Base-by-base conservation (phyloP, 2,329 filamentous ascomycete genomes). In the Fusarium mangiferae region DNA sequence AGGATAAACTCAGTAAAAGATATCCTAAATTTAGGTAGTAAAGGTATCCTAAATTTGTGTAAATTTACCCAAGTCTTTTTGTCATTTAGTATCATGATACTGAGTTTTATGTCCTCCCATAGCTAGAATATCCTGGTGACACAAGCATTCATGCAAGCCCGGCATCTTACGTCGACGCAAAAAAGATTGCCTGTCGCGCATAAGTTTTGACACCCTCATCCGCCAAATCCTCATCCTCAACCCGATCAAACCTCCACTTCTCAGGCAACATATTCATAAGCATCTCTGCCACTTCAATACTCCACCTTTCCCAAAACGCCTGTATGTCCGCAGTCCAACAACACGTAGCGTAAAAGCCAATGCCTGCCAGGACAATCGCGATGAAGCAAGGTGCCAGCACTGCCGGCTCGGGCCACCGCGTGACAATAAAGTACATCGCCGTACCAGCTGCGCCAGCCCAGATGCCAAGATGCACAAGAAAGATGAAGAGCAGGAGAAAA, bases 181-280 rank as follows among this genome's bases (percentile, higher is more conserved):
- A 68, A 3, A 68, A 68, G 0, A 68, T 68, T 7, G 42, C 56
- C 22, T 69, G 66, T 3, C 66, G 84, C 0, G 88, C 89, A 2
- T 66, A 70, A 33, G 71, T 71, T 26, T 54, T 56, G 6, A 73
- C 60, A 0, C 70, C 70, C 41, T 73, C 70, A 15, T 55, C 52
- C 38, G 48, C 66, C 39, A 73, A 33, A 30, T 73, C 70, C 35
- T 73, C 70, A 26, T 74, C 70, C 35, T 74, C 70, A 11, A 74
- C 70, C 22, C 38, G 33, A 26, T 73, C 70, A 42, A 58, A 41
- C 18, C 10, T 39, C 66, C 70, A 73, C 6, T 55, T 56, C 20
- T 62, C 66, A 7, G 70, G 70, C 45, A 58, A 62, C 14, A 49
- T 15, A 3, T 20, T 39, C 35, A 18, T 41, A 17, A 58, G 15